Percentiles rank a stretch among this genome's conserved stretches.
phyloP scores from a whole-genome alignment of 345 rosid genomes.

The Ceriops zippeliana region DNA sequence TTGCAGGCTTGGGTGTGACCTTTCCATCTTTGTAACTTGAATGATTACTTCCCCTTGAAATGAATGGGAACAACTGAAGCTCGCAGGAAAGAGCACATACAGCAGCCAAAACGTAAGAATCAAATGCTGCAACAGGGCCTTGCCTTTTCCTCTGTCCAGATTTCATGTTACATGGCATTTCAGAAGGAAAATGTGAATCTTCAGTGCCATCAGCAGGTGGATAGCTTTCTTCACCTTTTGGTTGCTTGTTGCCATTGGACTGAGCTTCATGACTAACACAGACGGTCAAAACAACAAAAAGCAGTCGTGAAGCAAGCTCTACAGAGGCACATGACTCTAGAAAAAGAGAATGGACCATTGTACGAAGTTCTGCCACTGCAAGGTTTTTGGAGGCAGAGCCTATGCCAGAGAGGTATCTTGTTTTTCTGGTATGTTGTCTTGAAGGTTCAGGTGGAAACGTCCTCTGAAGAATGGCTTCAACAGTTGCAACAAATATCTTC shows the following conservation, averaged over 20 bases:
- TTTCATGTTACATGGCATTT: slow-evolving; percentile 38
- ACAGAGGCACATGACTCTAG: slow-evolving; percentile 83
- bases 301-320: slow-evolving; percentile 90
- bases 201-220: slow-evolving; percentile 38
- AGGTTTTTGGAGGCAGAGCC: slow-evolving; percentile 80
- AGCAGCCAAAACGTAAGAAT: slow-evolving; percentile 94
- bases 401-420: slow-evolving; percentile 43
- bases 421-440: slow-evolving; percentile 47
- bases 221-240: slow-evolving; percentile 48
- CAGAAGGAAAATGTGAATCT: slow-evolving; percentile 33
- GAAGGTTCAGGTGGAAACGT: slow-evolving; percentile 73
- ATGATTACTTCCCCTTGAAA: slow-evolving; percentile 54
- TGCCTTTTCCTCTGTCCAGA: slow-evolving; percentile 58
- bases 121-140: slow-evolving; percentile 97
- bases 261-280: slow-evolving; percentile 98
- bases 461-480: slow-evolving; percentile 84
- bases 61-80: slow-evolving; percentile 81
- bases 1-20: slow-evolving; percentile 44
- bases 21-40: slow-evolving; percentile 35
- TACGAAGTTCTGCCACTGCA: slow-evolving; percentile 93
- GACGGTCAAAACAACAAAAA: slow-evolving; percentile 91
- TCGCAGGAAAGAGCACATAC: slow-evolving; percentile 96
- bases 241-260: slow-evolving; percentile 65
- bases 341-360: slow-evolving; percentile 95
- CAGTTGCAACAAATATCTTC: slow-evolving; percentile 95